A percentile compares a stretch with the other conserved stretches of the same genome.
These are phyloP conservation scores for Pleurotus eryngii DNA, from an alignment of 768 basidiomycete genomes.

Conservation along the genomic window DNA sequence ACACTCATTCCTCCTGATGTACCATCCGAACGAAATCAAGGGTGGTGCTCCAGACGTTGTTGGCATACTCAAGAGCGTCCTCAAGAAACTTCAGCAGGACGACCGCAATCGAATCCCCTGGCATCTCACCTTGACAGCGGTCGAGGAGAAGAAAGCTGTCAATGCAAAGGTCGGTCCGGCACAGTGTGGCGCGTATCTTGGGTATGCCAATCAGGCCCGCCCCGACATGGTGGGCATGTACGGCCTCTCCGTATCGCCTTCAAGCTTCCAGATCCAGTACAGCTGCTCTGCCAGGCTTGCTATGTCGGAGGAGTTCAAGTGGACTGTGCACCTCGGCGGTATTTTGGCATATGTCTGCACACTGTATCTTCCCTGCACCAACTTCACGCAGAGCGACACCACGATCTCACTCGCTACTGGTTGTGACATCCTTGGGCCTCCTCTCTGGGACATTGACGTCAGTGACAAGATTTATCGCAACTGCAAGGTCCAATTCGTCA, in stretches of 20 bases:
- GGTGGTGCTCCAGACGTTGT: not conserved
- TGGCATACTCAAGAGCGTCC: not conserved
- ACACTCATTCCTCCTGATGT: too few relatives aligned
- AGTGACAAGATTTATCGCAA: not conserved
- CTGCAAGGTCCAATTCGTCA: not conserved
- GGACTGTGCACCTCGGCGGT: not conserved
- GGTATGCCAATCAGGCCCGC: constrained; percentile 9
- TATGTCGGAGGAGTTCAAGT: constrained; percentile 18
- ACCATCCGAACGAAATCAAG: not conserved
- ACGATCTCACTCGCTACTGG: not conserved
- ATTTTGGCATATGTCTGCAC: not conserved
- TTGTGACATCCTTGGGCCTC: not conserved
- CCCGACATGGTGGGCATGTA: constrained; percentile 8
- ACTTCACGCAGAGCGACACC: not conserved
- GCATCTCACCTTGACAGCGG: constrained; percentile 4
- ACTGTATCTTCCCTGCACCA: not conserved
- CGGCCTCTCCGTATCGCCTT: constrained; percentile 6
- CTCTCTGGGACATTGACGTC: not conserved
- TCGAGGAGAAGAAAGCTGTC: constrained; percentile 1
- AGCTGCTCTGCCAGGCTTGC: constrained; percentile 4
- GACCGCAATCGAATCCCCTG: not conserved
- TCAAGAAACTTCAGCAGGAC: not conserved
- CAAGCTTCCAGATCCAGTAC: constrained; percentile 1
- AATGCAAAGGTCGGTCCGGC: constrained; percentile 3
- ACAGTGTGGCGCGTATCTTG: constrained; percentile 6